A percentile compares a stretch with the other conserved stretches of the same genome.
Evolutionary conservation across 2,329 filamentous ascomycete species (phyloP).

Genomic region (Podosphaera aphanis): DNA sequence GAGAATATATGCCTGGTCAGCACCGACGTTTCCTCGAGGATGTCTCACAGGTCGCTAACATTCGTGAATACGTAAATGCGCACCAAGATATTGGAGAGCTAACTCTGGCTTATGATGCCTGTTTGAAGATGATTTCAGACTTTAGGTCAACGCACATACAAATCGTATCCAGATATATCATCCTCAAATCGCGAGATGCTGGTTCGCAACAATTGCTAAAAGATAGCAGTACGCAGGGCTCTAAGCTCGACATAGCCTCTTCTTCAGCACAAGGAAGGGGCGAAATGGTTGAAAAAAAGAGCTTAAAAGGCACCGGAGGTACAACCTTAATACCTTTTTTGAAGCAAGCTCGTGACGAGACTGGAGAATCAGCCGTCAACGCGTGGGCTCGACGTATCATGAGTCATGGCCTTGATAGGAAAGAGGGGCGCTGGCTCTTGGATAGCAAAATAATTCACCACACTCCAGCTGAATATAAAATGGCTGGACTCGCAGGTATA

Average conservation of each 20-base stretch:
- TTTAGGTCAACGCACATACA: conserved; percentile 68
- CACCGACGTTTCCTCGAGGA: conserved; percentile 77
- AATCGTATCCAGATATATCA: conserved; percentile 88
- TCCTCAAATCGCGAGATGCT: conserved; percentile 61
- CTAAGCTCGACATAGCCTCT: conserved; percentile 37
- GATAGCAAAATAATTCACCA: conserved; percentile 26
- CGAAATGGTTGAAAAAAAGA: conserved; percentile 21
- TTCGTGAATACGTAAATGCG: conserved; percentile 55
- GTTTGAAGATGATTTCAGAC: conserved; percentile 47
- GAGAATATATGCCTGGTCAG: conserved; percentile 82
- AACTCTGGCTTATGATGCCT: conserved; percentile 70
- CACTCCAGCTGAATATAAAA: conserved; percentile 19
- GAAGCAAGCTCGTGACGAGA: conserved; percentile 91
- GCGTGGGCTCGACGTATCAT: conserved; percentile 26
- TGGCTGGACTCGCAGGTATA: conserved; percentile 51
- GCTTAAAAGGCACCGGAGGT: conserved; percentile 72
- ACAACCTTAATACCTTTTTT: conserved; percentile 87
- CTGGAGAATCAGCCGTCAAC: conserved; percentile 67
- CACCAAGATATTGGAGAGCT: conserved; percentile 39
- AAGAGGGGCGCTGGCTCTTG: conserved; percentile 32
- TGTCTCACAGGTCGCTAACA: conserved; percentile 58
- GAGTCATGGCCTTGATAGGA: conserved; percentile 16
- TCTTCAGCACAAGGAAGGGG: conserved; percentile 23
- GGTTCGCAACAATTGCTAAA: conserved; percentile 35
- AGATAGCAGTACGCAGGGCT: conserved; percentile 26